Base-by-base conservation (phyloP, 371 early-diverging fungal species). In the Capillidium rhysosporum region DNA sequence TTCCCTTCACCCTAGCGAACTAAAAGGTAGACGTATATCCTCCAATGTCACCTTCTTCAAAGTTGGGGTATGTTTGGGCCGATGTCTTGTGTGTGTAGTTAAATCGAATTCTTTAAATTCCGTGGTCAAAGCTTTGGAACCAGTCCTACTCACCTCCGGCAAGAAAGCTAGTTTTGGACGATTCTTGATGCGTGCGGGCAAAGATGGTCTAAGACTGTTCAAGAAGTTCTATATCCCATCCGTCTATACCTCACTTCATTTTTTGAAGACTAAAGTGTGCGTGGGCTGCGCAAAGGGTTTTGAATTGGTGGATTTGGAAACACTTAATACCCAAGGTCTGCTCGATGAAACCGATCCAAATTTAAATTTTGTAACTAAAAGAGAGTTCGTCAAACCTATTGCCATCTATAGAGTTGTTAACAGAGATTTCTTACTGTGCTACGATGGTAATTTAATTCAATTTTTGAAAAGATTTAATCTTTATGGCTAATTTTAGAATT, bases 171-270 rank as follows among this genome's bases (percentile, higher is more conserved):
- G 67, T 10, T 41, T 65, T 29, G 63, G 69, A 1, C 61, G 65
- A 26, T 62, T 69, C 44, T 62, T 75, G n/a, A 64, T 72, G 40
- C 67, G 75, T 31, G 61, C 66, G 39, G 65, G 69, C 49, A 69
- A 65, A 23, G 81, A 70, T 40, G 63, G 69, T 0, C 58, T 85
- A 48, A 74, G 78, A 57, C 48, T 72, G 16, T 77, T 76, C 60
- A 79, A 85, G 71, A 87, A 88, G 62, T 88, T 89, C 57, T 94
- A 92, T 61, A 80, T 94, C 58, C 88, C 89, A 14, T 72, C 84
- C 9, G 88, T 86, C 61, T 73, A 84, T 2, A 71, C 70, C 23
- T 80, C 83, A 10, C 66, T 92, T 34, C 82, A 87, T 60, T 83
- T 86, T 52, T 59, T 92, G 58, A 79, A 79, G 28, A 78, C 84